Evolutionary conservation across 2,329 filamentous ascomycete genomes (phyloP), one percentile per base, ranked within the genome.

Genomic region (Neurospora crassa): DNA sequence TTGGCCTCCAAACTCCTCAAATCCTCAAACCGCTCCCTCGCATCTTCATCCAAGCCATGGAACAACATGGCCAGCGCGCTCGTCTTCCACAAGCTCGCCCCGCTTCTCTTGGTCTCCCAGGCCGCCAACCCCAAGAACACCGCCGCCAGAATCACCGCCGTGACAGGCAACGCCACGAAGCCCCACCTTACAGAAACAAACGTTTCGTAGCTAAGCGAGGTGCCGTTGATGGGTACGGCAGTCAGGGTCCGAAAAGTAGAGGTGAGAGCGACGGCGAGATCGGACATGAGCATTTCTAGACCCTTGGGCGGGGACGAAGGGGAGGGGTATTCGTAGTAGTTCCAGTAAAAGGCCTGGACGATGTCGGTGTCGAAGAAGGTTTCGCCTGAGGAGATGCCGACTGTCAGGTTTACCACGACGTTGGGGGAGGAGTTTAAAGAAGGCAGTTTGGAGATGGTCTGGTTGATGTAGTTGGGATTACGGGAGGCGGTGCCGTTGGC

Each of bases 311-410:
- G 24, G 6, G 11, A 18, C 0, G 53, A 34, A 8, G 53, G 24
- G 14, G 72, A 40, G 1, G 75, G 72, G 63, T 81, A 81, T 69
- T 81, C 75, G 74, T 81, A 81, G 76, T 81, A 81, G 72, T 80
- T 80, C 79, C 79, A 81, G 75, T 81, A 82, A 68, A 82, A 81
- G 2, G 79, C 79, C 37, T 80, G 80, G 16, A 81, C 79, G 67
- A 81, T 77, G 69, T 82, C 80, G 1, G 77, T 79, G 70, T 79
- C 79, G 73, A 79, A 79, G 71, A 79, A 79, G 5, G 78, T 80
- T 63, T 75, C 75, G 14, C 79, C 78, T 8, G 74, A 77, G 2
- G 78, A 77, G 40, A 80, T 79, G 24, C 78, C 79, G 4, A 79
- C 78, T 2, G 78, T 79, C 10, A 79, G 74, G 68, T 79, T 79